Conservation (phyloP, 306 rosid species). For the Cicer pinnatifidum region DNA sequence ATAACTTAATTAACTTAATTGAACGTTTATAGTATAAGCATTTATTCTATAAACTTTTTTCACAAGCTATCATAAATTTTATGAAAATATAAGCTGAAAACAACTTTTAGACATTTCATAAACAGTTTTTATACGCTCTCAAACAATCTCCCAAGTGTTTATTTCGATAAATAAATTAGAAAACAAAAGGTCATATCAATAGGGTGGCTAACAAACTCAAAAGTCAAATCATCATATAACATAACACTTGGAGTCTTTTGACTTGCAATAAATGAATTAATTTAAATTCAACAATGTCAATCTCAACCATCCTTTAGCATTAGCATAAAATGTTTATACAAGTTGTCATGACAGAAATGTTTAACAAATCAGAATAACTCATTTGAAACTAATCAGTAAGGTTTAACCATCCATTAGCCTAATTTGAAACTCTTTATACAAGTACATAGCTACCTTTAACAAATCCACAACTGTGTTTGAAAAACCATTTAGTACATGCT, state of each 20-base stretch:
- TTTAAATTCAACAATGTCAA: slow-evolving; percentile 1
- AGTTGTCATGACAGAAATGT: slow-evolving; percentile 12
- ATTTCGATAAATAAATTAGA: neutral
- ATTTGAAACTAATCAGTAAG: neutral
- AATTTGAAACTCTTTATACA: slow-evolving; percentile 33
- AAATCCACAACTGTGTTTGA: slow-evolving; percentile 26
- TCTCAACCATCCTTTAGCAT: neutral
- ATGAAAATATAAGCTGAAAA: too few relatives aligned
- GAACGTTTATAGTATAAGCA: too few relatives aligned
- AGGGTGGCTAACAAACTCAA: neutral
- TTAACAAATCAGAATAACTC: slow-evolving; percentile 27
- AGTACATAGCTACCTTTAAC: neutral
- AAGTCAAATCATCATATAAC: slow-evolving; percentile 9
- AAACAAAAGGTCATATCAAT: neutral
- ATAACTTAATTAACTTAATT: neutral
- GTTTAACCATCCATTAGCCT: slow-evolving; percentile 4
- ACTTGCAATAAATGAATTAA: slow-evolving; percentile 14
- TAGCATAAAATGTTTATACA: slow-evolving; percentile 4
- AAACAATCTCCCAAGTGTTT: too few relatives aligned
- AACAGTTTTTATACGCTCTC: too few relatives aligned
- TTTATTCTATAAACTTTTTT: too few relatives aligned
- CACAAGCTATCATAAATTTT: too few relatives aligned
- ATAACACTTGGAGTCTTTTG: neutral
- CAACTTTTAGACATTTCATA: too few relatives aligned
- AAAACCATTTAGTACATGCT: neutral